Evolutionary conservation across 2,329 filamentous ascomycete genomes (phyloP).

Genomic region (Chalaropsis thielavioides): DNA sequence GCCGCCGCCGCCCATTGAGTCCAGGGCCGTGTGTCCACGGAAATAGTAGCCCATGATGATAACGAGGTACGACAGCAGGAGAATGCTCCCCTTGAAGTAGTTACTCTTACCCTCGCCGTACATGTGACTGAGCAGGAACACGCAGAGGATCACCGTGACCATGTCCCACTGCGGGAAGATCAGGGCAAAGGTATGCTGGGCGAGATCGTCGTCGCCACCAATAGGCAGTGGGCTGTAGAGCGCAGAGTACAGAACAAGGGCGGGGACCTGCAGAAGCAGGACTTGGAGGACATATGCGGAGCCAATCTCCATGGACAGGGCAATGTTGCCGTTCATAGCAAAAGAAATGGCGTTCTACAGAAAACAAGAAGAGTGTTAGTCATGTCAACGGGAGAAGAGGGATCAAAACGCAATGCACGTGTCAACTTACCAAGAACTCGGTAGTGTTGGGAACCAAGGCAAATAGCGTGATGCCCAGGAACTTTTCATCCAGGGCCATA

Average conservation of each 20-base stretch:
- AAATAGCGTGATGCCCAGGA: conserved; percentile 90
- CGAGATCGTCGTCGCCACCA: conserved; percentile 27
- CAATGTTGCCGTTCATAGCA: conserved; percentile 99
- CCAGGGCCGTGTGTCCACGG: conserved; percentile 39
- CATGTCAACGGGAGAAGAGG: conserved; percentile 10
- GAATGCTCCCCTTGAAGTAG: conserved; percentile 97
- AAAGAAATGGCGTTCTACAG: conserved; percentile 88
- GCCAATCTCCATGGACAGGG: conserved; percentile 96
- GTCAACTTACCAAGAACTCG: conserved; percentile 66
- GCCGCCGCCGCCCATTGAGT: conserved; percentile 22
- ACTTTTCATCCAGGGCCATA: conserved; percentile 89
- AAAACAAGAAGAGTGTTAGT: conserved; percentile 12
- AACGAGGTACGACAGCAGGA: conserved; percentile 84
- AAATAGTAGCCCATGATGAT: conserved; percentile 88
- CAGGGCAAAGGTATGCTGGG: conserved; percentile 59
- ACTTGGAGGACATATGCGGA: conserved; percentile 95
- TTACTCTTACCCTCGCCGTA: conserved; percentile 99
- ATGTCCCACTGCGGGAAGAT: conserved; percentile 99
- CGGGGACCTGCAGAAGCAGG: conserved; percentile 84
- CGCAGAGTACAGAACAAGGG: conserved; percentile 81
- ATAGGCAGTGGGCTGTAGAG: conserved; percentile 40
- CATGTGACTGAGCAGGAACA: conserved; percentile 93
- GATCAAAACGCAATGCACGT: conserved; percentile 12
- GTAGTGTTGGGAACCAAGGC: conserved; percentile 96
- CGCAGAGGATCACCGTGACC: conserved; percentile 89